Evolutionary conservation across 2,329 filamentous ascomycete genomes (phyloP).

Genomic region (Clarireedia paspali): DNA sequence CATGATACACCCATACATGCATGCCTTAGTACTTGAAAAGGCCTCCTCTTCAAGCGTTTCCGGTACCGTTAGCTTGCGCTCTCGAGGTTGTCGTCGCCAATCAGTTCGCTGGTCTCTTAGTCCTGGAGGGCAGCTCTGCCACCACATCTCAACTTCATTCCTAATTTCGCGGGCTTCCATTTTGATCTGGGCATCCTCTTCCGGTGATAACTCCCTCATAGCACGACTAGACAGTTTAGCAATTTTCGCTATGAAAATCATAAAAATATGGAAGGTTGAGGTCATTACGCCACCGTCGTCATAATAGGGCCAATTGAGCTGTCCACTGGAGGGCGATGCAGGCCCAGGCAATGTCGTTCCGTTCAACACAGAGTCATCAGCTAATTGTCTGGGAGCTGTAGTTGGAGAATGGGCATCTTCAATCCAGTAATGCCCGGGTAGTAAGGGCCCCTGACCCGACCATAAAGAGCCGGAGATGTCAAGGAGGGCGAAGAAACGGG

Average conservation of each 20-base stretch:
- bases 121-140: slow-evolving; percentile 18
- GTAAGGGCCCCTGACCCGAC: slow-evolving; percentile 22
- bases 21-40: slow-evolving; percentile 25
- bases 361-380: neutral
- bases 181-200: slow-evolving; percentile 15
- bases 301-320: slow-evolving; percentile 25
- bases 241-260: slow-evolving; percentile 26
- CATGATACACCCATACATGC: slow-evolving; percentile 23
- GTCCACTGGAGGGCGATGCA: neutral
- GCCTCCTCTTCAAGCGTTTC: slow-evolving; percentile 27
- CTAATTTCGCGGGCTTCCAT: slow-evolving; percentile 15
- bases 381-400: neutral
- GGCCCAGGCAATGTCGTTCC: slow-evolving; percentile 1
- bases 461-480: slow-evolving; percentile 26
- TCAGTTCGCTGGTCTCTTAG: slow-evolving; percentile 24
- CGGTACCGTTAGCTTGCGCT: slow-evolving; percentile 22
- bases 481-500: slow-evolving; percentile 26
- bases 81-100: slow-evolving; percentile 22
- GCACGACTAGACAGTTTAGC: slow-evolving; percentile 24
- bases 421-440: slow-evolving; percentile 27
- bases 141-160: slow-evolving; percentile 22
- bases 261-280: slow-evolving; percentile 24
- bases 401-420: slow-evolving; percentile 11
- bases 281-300: slow-evolving; percentile 22
- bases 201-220: slow-evolving; percentile 14